phyloP scores from a whole-genome alignment of 306 rosid genomes.

The Geum urbanum region DNA sequence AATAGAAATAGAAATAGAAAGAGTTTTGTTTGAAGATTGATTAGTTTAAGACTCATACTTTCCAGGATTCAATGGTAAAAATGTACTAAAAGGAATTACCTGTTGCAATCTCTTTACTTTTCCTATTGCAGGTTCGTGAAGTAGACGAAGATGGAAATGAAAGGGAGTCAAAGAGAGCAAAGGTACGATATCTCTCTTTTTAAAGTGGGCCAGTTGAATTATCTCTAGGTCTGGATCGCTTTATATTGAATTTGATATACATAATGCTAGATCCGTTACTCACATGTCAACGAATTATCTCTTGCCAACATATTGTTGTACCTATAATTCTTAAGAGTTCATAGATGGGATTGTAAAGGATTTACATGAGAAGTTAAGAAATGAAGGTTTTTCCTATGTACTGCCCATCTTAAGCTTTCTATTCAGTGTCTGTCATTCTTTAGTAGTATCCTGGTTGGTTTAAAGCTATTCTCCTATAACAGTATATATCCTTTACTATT shows the following conservation, averaged over 20 bases:
- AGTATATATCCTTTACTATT: no score
- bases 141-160: slow-evolving; percentile 36
- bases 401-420: neutral
- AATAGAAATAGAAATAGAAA: no score
- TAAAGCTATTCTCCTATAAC: no score
- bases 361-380: neutral
- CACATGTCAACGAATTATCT: neutral
- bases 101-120: neutral
- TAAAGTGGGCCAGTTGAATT: neutral
- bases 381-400: neutral
- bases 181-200: slow-evolving; percentile 28
- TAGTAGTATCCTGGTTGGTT: no score
- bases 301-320: neutral
- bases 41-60: slow-evolving; percentile 16
- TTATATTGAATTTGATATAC: neutral
- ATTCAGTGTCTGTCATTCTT: neutral
- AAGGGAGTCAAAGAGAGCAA: slow-evolving; percentile 35
- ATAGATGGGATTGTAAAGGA: neutral
- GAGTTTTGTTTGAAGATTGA: neutral
- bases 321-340: neutral
- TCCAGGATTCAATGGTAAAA: slow-evolving; percentile 17
- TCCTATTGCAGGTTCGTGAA: neutral
- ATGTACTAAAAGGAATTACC: neutral
- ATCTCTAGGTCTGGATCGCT: neutral
- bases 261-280: neutral